phyloP scores from a whole-genome alignment of 352 stramenopile genomes.

The Phytopythium montanum region DNA sequence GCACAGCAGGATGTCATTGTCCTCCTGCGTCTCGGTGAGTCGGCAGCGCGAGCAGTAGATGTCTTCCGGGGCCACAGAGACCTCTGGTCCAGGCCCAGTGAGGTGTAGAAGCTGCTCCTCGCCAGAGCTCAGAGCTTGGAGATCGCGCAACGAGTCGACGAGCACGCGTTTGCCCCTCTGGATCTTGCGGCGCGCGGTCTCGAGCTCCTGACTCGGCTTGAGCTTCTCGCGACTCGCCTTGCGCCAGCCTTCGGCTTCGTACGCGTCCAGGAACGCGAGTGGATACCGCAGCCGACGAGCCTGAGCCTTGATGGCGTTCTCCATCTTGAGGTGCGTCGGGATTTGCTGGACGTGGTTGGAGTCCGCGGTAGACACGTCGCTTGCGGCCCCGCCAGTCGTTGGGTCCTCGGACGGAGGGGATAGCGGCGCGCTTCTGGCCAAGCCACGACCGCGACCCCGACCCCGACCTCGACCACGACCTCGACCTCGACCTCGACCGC shows the following conservation, averaged over 20 bases:
- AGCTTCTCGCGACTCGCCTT: conserved; percentile 74
- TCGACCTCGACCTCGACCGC: conserved; percentile 3
- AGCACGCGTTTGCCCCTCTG: conserved; percentile 45
- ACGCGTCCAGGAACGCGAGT: conserved; percentile 79
- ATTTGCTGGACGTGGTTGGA: neutral
- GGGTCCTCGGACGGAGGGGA: neutral
- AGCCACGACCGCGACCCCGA: neutral
- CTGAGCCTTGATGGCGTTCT: conserved; percentile 36
- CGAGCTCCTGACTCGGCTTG: conserved; percentile 74
- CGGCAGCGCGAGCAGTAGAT: conserved; percentile 80
- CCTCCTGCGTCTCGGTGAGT: conserved; percentile 49
- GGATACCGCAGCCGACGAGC: conserved; percentile 55
- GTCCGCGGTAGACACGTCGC: conserved; percentile 1
- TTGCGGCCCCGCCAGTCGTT: neutral
- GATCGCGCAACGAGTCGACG: conserved; percentile 34
- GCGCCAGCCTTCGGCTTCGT: conserved; percentile 80
- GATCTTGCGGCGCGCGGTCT: conserved; percentile 48
- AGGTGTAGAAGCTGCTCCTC: conserved; percentile 50
- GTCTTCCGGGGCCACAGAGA: conserved; percentile 23
- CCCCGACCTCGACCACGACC: neutral
- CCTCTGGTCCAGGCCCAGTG: conserved; percentile 6
- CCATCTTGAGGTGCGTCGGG: conserved; percentile 27
- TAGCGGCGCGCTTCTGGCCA: neutral
- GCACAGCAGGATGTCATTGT: conserved; percentile 86
- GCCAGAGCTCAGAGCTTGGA: conserved; percentile 31